These are phyloP conservation scores for Teratosphaeria zuluensis DNA, from an alignment of 2,329 filamentous ascomycete species.

Conservation along the genomic window DNA sequence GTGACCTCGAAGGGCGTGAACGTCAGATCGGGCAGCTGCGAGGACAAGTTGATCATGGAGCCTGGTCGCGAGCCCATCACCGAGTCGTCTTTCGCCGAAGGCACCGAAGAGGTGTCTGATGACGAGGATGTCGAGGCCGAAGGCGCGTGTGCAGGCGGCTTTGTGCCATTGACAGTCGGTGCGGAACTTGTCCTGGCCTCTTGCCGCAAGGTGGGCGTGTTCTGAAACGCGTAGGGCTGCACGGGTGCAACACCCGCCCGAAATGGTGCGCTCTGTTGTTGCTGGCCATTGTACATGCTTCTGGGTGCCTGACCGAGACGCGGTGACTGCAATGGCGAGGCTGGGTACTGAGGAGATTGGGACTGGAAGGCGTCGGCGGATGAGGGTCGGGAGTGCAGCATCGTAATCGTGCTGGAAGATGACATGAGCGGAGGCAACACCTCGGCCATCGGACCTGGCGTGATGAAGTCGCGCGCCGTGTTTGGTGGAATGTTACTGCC, in stretches of 20 bases:
- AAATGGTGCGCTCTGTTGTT: slow-evolving; percentile 28
- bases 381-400: slow-evolving; percentile 37
- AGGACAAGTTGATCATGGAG: slow-evolving; percentile 39
- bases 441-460: slow-evolving; percentile 29
- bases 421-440: slow-evolving; percentile 40
- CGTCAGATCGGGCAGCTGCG: slow-evolving; percentile 44
- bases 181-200: slow-evolving; percentile 48
- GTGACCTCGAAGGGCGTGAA: slow-evolving; percentile 44
- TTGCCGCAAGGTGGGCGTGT: slow-evolving; percentile 45
- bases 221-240: slow-evolving; percentile 42
- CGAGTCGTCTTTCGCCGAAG: slow-evolving; percentile 27
- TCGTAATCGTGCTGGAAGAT: slow-evolving; percentile 38
- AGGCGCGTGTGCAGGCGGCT: slow-evolving; percentile 30
- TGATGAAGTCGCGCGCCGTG: slow-evolving; percentile 6
- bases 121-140: slow-evolving; percentile 43
- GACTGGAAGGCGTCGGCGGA: slow-evolving; percentile 39
- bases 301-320: slow-evolving; percentile 33
- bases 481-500: slow-evolving; percentile 5
- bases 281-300: slow-evolving; percentile 34
- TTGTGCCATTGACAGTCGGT: slow-evolving; percentile 25
- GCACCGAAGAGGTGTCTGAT: slow-evolving; percentile 27
- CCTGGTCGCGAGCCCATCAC: slow-evolving; percentile 22
- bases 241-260: slow-evolving; percentile 34
- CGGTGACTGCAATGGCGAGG: slow-evolving; percentile 25
- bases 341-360: slow-evolving; percentile 17